These are phyloP conservation scores for Yamadazyma philogaea DNA, from an alignment of 805 yeast species.

Conservation along the genomic window DNA sequence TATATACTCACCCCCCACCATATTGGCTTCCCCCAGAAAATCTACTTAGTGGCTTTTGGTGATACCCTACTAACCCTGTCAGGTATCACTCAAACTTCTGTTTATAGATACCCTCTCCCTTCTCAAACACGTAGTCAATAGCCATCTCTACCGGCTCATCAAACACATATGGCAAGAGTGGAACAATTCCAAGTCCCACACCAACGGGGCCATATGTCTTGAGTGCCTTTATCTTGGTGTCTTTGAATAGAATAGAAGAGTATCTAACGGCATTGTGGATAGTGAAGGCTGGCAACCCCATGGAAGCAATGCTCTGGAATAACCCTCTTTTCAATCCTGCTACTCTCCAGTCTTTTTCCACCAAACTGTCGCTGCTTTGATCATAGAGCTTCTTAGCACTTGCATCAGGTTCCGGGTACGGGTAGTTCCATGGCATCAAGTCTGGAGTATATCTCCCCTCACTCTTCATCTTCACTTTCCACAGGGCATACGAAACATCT, in stretches of 20 bases:
- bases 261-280: slow-evolving; percentile 75
- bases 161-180: slow-evolving; percentile 70
- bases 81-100: neutral
- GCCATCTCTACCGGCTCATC: slow-evolving; percentile 80
- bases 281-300: slow-evolving; percentile 86
- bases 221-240: slow-evolving; percentile 44
- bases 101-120: slow-evolving; percentile 37
- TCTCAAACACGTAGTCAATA: slow-evolving; percentile 58
- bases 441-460: slow-evolving; percentile 63
- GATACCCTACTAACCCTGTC: no score
- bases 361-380: slow-evolving; percentile 21
- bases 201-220: slow-evolving; percentile 74
- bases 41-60: no score
- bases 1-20: no score
- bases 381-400: slow-evolving; percentile 35
- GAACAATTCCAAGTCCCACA: slow-evolving; percentile 74
- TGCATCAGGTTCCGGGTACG: slow-evolving; percentile 41
- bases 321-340: slow-evolving; percentile 68
- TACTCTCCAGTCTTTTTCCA: slow-evolving; percentile 64
- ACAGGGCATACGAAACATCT: slow-evolving; percentile 69
- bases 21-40: no score
- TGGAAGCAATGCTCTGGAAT: slow-evolving; percentile 77
- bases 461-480: slow-evolving; percentile 65
- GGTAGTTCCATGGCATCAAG: slow-evolving; percentile 63
- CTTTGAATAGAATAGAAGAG: slow-evolving; percentile 60